Evolutionary conservation across 495 filamentous ascomycete genomes (phyloP), one percentile per base, ranked within the genome.

Genomic region (Hypoxylon subgilvum): DNA sequence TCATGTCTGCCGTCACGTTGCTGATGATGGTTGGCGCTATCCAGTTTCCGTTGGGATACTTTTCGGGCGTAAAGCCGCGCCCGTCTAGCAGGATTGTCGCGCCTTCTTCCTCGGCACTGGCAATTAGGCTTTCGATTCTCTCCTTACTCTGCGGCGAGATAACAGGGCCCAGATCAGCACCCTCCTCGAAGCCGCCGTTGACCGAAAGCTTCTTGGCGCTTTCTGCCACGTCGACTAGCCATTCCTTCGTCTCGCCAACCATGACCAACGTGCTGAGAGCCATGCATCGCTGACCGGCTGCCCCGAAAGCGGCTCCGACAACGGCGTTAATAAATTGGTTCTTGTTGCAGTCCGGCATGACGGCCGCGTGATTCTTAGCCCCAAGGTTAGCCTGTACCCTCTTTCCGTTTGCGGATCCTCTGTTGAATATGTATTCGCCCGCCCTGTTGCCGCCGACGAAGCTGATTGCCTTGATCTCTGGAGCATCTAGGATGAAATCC

Each of bases 41-140:
- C 83, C 90, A 98, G 79, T 97, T 97, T 60, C 94, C 94, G 70
- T 96, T 89, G 54, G 94, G 92, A 75, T 98, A 97, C 70, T 96
- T 96, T 65, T 80, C 80, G 0, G 91, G 91, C 74, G 88, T 92
- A 78, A 82, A 89, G 44, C 90, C 91, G 39, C 95, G 82, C 36
- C 94, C 94, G 66, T 99, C 94, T n/a, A 99, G 76, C 7, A 97
- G 79, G 51, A 99, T 92, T 6, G 88, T 96, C 12, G 94, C 94
- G 63, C 95, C 94, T 73, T 99, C 94, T 56, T 87, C 80, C 73
- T 97, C 91, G 36, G 93, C 94, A 45, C 83, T 89, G 34, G 88
- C 86, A 67, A 99, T 97, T 36, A 99, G 73, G 13, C 78, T 78
- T 74, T 96, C 94, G 63, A 99, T 96, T 51, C 94, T 83, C 71